Base-by-base conservation (phyloP, 257 asterid species). In the Solanum appendiculatum region DNA sequence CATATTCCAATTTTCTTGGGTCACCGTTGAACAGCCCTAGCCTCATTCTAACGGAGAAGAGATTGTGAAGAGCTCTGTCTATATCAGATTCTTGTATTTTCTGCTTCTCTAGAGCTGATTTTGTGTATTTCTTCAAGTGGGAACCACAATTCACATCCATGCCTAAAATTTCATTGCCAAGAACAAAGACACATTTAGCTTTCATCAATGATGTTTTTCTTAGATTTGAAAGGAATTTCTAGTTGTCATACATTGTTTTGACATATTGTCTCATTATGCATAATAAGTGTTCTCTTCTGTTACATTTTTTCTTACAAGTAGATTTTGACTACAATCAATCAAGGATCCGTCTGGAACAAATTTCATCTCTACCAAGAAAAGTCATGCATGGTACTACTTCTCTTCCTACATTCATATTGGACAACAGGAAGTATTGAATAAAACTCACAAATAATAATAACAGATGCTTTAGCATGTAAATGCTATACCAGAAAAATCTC, bases 121-220 rank as follows among this genome's bases (percentile, higher is more conserved):
- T 90, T 4, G 95, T 92, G 88, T 91, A 40, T 81, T 89, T 88
- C 88, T 25, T 64, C 83, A 93, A 87, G 89, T 89, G 91, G 83
- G 90, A 37, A 31, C 96, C 98, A 40, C 96, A 95, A 21, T 93
- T 91, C 86, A 95, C 88, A 87, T 94, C 98, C 96, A 95, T 91
- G 69, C 98, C 98, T 95, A 92, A 8, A 86, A 5, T 37, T 74
- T 74, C 82, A 74, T 74, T 37, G 31, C 20, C 33, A 74, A 37
- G 82, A 74, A 74, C 9, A 20, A 20, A 36, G 18, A 18, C 5
- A 0, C 82, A 73, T 37, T 37, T 73, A 36, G 82, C 11, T 36
- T 73, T 37, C 31, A 9, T 73, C 54, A 37, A 73, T 73, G 51
- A 37, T 1, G 9, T 5, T 74, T 68, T 5, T 23, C 7, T 6